Conservation (phyloP, 2,329 filamentous ascomycete genomes). For the Sordariomycetes sp. region DNA sequence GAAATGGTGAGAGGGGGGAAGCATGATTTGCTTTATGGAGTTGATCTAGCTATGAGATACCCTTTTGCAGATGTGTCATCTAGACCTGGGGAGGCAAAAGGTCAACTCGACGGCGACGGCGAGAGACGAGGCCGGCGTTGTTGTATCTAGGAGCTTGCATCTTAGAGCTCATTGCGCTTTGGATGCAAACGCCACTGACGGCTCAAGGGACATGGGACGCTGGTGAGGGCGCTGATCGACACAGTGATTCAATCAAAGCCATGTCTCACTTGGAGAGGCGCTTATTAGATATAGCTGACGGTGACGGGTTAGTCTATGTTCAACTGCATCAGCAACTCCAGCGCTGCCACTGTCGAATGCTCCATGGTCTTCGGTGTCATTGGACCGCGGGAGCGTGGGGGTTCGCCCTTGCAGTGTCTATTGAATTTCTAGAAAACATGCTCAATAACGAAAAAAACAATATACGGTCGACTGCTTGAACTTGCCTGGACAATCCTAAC, state of each 20-base stretch:
- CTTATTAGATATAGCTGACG: background rate
- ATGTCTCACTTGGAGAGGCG: constrained; percentile 1
- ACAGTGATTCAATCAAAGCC: constrained; percentile 91
- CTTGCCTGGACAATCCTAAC: too few species aligned
- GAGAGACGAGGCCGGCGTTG: background rate
- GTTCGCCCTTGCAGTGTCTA: too few species aligned
- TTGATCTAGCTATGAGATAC: background rate
- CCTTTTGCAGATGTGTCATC: background rate
- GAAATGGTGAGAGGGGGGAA: background rate
- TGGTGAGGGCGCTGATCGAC: constrained; percentile 11
- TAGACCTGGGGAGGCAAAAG: background rate
- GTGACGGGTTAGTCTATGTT: constrained; percentile 61
- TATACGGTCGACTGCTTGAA: too few species aligned
- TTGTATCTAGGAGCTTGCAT: background rate
- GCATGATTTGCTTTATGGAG: background rate
- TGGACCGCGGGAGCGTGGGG: too few species aligned
- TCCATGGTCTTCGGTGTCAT: constrained; percentile 67
- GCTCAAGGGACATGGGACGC: background rate
- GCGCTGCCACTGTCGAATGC: constrained; percentile 93
- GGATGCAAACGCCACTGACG: background rate
- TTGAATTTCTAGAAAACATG: too few species aligned
- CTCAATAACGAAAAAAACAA: too few species aligned
- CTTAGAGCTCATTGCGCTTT: too few species aligned
- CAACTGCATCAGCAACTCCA: constrained; percentile 99
- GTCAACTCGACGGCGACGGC: background rate